A percentile compares a stretch with the other conserved stretches of the same genome.
phyloP scores from a whole-genome alignment of 1,139 yeast genomes.

The Pichia sp. region DNA sequence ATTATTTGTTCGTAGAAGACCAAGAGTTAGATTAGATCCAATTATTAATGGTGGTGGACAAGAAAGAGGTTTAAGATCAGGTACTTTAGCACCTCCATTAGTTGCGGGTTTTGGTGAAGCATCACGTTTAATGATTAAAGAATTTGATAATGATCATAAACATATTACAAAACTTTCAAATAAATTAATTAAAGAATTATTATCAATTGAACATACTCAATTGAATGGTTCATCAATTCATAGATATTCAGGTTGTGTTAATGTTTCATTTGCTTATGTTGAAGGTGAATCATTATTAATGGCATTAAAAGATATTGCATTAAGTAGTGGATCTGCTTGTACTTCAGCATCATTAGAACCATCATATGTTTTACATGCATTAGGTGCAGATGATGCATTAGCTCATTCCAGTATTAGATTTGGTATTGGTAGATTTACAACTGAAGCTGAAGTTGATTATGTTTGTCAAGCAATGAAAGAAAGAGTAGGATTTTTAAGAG shows the following conservation, averaged over 20 bases:
- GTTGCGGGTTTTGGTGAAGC: slow-evolving; percentile 98
- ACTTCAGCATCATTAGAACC: slow-evolving; percentile 98
- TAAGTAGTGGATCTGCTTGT: slow-evolving; percentile 98
- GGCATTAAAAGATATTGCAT: slow-evolving; percentile 96
- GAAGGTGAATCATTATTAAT: slow-evolving; percentile 96
- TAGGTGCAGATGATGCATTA: slow-evolving; percentile 96
- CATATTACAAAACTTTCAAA: slow-evolving; percentile 68
- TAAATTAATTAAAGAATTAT: slow-evolving; percentile 64
- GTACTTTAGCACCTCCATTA: slow-evolving; percentile 93
- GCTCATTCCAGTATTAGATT: slow-evolving; percentile 97
- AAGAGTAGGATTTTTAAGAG: slow-evolving; percentile 86
- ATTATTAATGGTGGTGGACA: slow-evolving; percentile 98
- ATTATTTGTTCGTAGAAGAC: slow-evolving; percentile 90
- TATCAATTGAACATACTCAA: slow-evolving; percentile 80
- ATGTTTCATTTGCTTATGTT: slow-evolving; percentile 91
- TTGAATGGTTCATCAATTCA: slow-evolving; percentile 75
- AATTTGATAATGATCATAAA: slow-evolving; percentile 63
- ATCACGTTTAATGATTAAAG: slow-evolving; percentile 72
- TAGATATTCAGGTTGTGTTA: slow-evolving; percentile 89
- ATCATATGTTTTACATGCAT: slow-evolving; percentile 89
- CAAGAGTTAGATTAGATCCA: slow-evolving; percentile 95
- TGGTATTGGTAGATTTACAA: slow-evolving; percentile 95
- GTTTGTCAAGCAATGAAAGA: slow-evolving; percentile 82
- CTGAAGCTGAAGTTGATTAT: slow-evolving; percentile 92
- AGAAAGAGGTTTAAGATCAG: slow-evolving; percentile 96